Evolutionary conservation across 768 basidiomycete species (phyloP).

Genomic region (Asterophora lycoperdoides): DNA sequence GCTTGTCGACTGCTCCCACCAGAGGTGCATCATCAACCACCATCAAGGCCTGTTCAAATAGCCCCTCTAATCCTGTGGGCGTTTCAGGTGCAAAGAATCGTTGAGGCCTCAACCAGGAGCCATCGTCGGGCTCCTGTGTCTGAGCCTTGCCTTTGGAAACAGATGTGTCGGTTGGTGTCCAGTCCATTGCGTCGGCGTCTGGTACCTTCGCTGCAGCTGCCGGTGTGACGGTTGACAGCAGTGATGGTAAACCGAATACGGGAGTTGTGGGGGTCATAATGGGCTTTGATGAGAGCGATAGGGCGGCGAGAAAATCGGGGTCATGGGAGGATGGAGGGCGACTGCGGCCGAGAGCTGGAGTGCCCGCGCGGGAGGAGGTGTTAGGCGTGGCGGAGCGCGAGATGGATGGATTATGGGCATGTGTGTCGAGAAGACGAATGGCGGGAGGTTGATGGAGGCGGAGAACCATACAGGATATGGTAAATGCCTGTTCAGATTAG

Average conservation of each 20-base stretch:
- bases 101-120: conserved; percentile 62
- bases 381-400: conserved; percentile 45
- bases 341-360: conserved; percentile 12
- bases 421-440: conserved; percentile 65
- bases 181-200: conserved; percentile 52
- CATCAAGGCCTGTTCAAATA: conserved; percentile 60
- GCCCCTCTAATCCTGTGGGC: conserved; percentile 69
- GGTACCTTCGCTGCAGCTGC: conserved; percentile 25
- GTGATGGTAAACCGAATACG: conserved; percentile 69
- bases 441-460: conserved; percentile 65
- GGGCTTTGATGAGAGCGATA: conserved; percentile 64
- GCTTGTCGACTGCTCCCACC: background rate
- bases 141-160: conserved; percentile 15
- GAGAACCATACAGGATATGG: conserved; percentile 50
- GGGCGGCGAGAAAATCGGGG: conserved; percentile 55
- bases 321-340: conserved; percentile 30
- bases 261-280: conserved; percentile 45
- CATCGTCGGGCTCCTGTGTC: conserved; percentile 27
- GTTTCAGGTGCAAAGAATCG: conserved; percentile 75
- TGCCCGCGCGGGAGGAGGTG: conserved; percentile 13
- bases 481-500: conserved; percentile 38
- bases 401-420: conserved; percentile 34
- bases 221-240: conserved; percentile 31
- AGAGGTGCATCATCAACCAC: conserved; percentile 40
- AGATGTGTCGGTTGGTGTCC: conserved; percentile 53